phyloP scores from a whole-genome alignment of 768 basidiomycete genomes.

The Tubosaeta sp. region DNA sequence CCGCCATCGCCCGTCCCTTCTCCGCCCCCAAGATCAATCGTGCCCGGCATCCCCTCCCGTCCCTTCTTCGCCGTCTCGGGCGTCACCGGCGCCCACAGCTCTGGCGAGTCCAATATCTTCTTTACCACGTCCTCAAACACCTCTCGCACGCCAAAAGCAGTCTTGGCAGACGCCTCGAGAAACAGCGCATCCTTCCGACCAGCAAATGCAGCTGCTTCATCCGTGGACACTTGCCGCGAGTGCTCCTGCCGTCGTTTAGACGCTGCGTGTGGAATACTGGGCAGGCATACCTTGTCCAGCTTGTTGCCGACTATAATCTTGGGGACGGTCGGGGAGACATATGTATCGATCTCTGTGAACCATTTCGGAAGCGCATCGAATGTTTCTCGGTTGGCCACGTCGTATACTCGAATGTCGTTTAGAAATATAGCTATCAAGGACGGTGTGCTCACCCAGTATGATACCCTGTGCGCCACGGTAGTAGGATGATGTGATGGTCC shows the following conservation, averaged over 20 bases:
- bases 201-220: slow-evolving; percentile 80
- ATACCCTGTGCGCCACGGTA: slow-evolving; percentile 88
- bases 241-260: slow-evolving; percentile 57
- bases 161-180: slow-evolving; percentile 93
- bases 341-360: slow-evolving; percentile 91
- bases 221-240: slow-evolving; percentile 78
- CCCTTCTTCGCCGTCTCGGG: slow-evolving; percentile 11
- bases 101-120: slow-evolving; percentile 78
- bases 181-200: slow-evolving; percentile 79
- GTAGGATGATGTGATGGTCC: slow-evolving; percentile 93
- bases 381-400: slow-evolving; percentile 87
- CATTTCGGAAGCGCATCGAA: slow-evolving; percentile 94
- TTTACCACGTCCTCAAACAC: slow-evolving; percentile 75
- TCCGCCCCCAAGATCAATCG: slow-evolving; percentile 31
- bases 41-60: slow-evolving; percentile 39
- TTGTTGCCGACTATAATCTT: slow-evolving; percentile 97
- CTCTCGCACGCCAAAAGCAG: slow-evolving; percentile 74
- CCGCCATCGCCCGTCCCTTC: slow-evolving; percentile 14
- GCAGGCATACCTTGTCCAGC: slow-evolving; percentile 71
- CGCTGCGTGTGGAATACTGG: too few relatives aligned
- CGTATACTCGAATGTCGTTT: slow-evolving; percentile 65
- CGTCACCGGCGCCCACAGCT: slow-evolving; percentile 58
- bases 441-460: slow-evolving; percentile 52
- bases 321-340: slow-evolving; percentile 79
- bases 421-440: neutral